Conservation (phyloP, 345 rosid genomes). For the Aquilaria yunnanensis region DNA sequence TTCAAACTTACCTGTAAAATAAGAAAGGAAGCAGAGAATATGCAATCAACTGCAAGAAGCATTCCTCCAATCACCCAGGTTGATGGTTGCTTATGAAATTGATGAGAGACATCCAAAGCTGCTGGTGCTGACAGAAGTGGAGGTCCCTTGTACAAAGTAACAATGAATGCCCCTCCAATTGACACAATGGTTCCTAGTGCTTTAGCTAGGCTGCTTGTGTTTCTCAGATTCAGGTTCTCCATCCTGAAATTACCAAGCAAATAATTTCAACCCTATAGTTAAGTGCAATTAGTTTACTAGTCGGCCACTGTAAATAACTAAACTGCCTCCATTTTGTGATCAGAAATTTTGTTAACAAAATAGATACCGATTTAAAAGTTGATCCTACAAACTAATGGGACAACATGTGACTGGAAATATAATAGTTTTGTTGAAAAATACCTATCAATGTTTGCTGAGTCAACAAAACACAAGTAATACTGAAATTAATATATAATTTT, state of each 20-base stretch:
- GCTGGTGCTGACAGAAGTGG: conserved; percentile 18
- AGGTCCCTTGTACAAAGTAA: conserved; percentile 42
- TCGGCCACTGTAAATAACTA: neutral
- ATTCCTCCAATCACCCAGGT: conserved; percentile 41
- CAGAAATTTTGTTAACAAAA: neutral
- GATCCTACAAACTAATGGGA: too few relatives aligned
- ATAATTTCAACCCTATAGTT: conserved; percentile 1
- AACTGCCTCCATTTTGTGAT: neutral
- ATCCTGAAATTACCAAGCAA: conserved; percentile 23
- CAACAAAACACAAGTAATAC: too few relatives aligned
- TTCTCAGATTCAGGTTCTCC: conserved; percentile 35
- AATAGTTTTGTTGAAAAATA: too few relatives aligned
- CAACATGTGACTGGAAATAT: too few relatives aligned
- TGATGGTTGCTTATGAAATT: conserved; percentile 16
- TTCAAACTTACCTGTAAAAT: conserved; percentile 30
- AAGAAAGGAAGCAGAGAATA: conserved; percentile 29
- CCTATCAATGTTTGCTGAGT: too few relatives aligned
- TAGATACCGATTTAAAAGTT: too few relatives aligned
- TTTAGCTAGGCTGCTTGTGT: conserved; percentile 30
- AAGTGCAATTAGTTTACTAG: neutral
- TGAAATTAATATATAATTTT: too few relatives aligned
- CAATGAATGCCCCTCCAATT: conserved; percentile 36
- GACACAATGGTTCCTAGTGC: conserved; percentile 33
- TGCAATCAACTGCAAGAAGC: conserved; percentile 30
- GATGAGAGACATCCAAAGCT: conserved; percentile 7